These are phyloP conservation scores for Paraleonurus japonicus DNA, from an alignment of 257 asterid species.

Conservation along the genomic window DNA sequence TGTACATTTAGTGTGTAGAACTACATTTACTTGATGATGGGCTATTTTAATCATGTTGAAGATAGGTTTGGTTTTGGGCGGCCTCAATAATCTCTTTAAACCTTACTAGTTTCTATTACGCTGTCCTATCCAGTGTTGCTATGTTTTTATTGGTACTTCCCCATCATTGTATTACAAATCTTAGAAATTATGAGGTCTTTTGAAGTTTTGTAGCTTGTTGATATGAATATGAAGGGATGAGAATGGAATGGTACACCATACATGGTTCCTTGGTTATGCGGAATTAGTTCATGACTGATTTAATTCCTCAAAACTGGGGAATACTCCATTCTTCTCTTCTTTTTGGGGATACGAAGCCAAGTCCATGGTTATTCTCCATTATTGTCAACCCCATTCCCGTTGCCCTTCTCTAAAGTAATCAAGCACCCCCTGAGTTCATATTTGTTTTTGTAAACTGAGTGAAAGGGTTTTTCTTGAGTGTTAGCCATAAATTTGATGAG, in stretches of 20 bases:
- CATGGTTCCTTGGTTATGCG: neutral
- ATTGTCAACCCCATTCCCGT: neutral
- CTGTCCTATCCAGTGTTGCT: neutral
- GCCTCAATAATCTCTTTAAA: neutral
- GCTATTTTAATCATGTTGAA: constrained; percentile 3
- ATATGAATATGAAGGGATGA: neutral
- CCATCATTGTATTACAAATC: neutral
- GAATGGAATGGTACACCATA: neutral
- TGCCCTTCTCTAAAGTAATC: neutral
- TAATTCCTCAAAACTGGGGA: neutral
- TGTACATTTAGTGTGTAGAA: neutral
- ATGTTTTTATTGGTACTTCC: neutral
- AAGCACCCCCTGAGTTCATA: neutral
- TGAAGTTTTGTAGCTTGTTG: neutral
- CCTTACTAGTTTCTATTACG: neutral
- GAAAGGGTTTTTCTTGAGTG: neutral
- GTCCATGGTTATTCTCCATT: neutral
- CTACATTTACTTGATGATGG: neutral
- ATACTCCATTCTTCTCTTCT: neutral
- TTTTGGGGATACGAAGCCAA: neutral
- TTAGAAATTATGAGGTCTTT: neutral
- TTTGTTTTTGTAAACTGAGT: neutral
- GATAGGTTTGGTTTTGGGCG: neutral
- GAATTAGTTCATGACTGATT: neutral
- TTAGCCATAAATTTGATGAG: neutral